A percentile compares a stretch with the other conserved stretches of the same genome.
These are phyloP conservation scores for Cladosporium phlei DNA, from an alignment of 2,329 filamentous ascomycete species.

Conservation along the genomic window DNA sequence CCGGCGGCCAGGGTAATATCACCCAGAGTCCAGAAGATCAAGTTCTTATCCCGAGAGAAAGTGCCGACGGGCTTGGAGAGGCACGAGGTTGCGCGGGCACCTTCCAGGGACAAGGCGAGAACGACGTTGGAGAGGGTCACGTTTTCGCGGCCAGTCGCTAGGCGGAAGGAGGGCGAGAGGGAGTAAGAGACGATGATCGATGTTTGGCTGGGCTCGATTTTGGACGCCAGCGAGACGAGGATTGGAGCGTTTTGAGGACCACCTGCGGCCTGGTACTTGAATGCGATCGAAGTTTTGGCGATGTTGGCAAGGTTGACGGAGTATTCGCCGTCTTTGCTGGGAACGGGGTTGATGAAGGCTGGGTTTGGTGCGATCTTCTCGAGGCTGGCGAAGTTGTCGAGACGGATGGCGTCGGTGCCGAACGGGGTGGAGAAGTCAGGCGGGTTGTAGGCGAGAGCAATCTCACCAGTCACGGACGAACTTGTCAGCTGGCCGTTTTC, in stretches of 20 bases:
- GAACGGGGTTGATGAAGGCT: constrained; percentile 72
- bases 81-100: constrained; percentile 58
- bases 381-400: constrained; percentile 82
- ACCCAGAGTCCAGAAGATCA: constrained; percentile 76
- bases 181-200: constrained; percentile 80
- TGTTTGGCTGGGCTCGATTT: constrained; percentile 77
- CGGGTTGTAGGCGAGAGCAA: constrained; percentile 78
- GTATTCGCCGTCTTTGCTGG: constrained; percentile 73
- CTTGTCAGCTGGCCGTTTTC: constrained; percentile 67
- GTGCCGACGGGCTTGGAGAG: constrained; percentile 77
- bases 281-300: constrained; percentile 66
- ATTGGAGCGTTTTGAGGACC: constrained; percentile 60
- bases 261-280: constrained; percentile 79
- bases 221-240: constrained; percentile 72
- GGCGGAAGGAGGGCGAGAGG: constrained; percentile 66
- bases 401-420: constrained; percentile 62
- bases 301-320: constrained; percentile 68
- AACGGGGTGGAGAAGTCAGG: constrained; percentile 41
- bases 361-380: constrained; percentile 93
- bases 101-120: constrained; percentile 65
- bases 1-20: constrained; percentile 64
- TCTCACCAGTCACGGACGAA: constrained; percentile 75
- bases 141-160: constrained; percentile 31
- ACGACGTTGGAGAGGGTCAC: constrained; percentile 69
- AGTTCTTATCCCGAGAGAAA: constrained; percentile 68